Evolutionary conservation across 2,329 filamentous ascomycete species (phyloP).

Genomic region (Hypoxylon sp.): DNA sequence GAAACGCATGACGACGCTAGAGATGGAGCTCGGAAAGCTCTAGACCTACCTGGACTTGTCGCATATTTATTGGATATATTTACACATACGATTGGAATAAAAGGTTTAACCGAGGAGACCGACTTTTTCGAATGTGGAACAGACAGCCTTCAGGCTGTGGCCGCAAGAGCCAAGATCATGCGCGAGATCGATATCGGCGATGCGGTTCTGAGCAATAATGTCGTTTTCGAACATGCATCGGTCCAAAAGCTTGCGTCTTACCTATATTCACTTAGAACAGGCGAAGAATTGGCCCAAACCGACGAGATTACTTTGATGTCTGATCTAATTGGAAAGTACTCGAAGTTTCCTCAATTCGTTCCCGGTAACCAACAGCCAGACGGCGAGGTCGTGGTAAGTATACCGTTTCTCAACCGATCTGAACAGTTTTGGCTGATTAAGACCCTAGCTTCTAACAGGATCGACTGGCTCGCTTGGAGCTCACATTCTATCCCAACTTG

Average conservation of each 20-base stretch:
- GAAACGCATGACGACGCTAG: constrained; percentile 40
- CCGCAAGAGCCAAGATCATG: constrained; percentile 47
- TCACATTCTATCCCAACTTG: constrained; percentile 70
- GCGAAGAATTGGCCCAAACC: constrained; percentile 28
- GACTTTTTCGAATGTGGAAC: constrained; percentile 53
- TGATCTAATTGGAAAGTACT: constrained; percentile 58
- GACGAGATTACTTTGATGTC: constrained; percentile 55
- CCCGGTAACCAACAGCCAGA: constrained; percentile 46
- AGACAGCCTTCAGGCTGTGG: constrained; percentile 52
- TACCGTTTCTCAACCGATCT: neutral
- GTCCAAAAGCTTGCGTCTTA: constrained; percentile 45
- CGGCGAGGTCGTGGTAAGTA: constrained; percentile 44
- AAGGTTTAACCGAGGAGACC: constrained; percentile 39
- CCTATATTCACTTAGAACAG: constrained; percentile 39
- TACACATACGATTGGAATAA: constrained; percentile 33
- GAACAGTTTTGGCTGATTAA: neutral
- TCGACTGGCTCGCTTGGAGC: constrained; percentile 74
- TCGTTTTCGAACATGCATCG: constrained; percentile 54
- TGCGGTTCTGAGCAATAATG: constrained; percentile 46
- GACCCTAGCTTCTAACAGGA: constrained; percentile 67
- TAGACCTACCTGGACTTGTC: constrained; percentile 26
- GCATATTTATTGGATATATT: constrained; percentile 37
- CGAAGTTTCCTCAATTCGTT: constrained; percentile 50
- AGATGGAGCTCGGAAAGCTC: constrained; percentile 23
- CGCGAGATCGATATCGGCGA: constrained; percentile 49